These are phyloP conservation scores for Fistulifera solaris DNA, from an alignment of 108 stramenopile species.

Conservation along the genomic window DNA sequence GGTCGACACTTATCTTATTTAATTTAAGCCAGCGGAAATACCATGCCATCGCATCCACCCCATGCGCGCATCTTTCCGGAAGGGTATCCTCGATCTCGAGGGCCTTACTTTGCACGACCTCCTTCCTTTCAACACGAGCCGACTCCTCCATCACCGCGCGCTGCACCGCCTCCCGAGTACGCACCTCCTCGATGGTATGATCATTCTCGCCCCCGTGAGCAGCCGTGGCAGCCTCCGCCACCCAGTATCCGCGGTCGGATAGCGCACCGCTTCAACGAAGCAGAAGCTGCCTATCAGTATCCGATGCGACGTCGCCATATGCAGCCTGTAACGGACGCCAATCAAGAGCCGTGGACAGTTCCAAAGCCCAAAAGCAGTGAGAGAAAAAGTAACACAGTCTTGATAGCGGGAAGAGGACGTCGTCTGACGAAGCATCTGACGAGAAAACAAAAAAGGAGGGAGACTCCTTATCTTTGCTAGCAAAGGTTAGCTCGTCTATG, in stretches of 20 bases:
- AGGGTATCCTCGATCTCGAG: too few species aligned
- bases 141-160: too few species aligned
- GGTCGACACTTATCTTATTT: too few species aligned
- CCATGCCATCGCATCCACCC: too few species aligned
- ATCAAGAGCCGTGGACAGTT: neutral
- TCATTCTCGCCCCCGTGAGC: neutral
- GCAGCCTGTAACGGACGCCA: neutral
- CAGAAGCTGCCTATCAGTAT: neutral
- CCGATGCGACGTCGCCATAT: neutral
- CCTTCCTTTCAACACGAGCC: too few species aligned
- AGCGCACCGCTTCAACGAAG: neutral
- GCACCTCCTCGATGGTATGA: too few species aligned
- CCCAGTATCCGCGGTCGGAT: neutral
- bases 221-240: neutral
- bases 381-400: neutral
- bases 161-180: too few species aligned
- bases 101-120: too few species aligned
- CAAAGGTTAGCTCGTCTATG: slow-evolving; percentile 9
- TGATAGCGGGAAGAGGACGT: neutral
- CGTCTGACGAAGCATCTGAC: neutral
- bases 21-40: too few species aligned
- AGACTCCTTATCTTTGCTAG: slow-evolving; percentile 8
- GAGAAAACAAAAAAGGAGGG: slow-evolving; percentile 9
- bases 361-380: slow-evolving; percentile 1
- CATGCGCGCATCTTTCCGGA: too few species aligned